Evolutionary conservation across 2,329 filamentous ascomycete species (phyloP).

Genomic region (Xylariaceae sp.): DNA sequence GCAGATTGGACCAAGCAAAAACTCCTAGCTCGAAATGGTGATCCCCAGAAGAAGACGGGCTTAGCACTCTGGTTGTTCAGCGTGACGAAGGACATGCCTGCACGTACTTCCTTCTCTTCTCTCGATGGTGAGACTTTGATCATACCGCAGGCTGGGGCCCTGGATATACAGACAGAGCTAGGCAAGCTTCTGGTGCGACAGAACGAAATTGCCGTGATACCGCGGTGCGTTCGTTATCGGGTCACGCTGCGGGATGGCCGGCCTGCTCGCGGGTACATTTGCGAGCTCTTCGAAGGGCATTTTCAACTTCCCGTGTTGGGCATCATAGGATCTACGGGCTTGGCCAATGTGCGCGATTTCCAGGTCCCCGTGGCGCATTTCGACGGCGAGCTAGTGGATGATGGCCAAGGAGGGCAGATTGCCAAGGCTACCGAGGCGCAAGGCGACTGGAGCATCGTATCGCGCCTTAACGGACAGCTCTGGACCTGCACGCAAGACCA

Average conservation of each 20-base stretch:
- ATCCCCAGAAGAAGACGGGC: conserved; percentile 79
- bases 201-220: conserved; percentile 79
- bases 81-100: conserved; percentile 77
- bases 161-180: conserved; percentile 81
- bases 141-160: conserved; percentile 74
- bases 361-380: conserved; percentile 74
- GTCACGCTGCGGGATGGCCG: conserved; percentile 69
- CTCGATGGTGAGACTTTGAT: conserved; percentile 82
- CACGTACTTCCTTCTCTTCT: conserved; percentile 80
- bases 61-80: conserved; percentile 83
- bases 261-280: conserved; percentile 71
- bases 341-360: conserved; percentile 80
- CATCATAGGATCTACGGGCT: conserved; percentile 74
- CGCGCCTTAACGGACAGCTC: conserved; percentile 49
- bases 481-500: conserved; percentile 72
- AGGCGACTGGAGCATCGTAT: conserved; percentile 19
- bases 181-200: conserved; percentile 77
- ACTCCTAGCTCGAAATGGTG: conserved; percentile 79
- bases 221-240: conserved; percentile 75
- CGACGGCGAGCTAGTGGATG: conserved; percentile 60
- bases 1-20: conserved; percentile 67
- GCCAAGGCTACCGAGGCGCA: conserved; percentile 45
- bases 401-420: conserved; percentile 49
- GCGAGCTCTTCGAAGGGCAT: conserved; percentile 77
- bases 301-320: conserved; percentile 75